These are phyloP conservation scores for Tetrahymena elliotti DNA, from an alignment of 73 alveolate genomes.

Conservation along the genomic window DNA sequence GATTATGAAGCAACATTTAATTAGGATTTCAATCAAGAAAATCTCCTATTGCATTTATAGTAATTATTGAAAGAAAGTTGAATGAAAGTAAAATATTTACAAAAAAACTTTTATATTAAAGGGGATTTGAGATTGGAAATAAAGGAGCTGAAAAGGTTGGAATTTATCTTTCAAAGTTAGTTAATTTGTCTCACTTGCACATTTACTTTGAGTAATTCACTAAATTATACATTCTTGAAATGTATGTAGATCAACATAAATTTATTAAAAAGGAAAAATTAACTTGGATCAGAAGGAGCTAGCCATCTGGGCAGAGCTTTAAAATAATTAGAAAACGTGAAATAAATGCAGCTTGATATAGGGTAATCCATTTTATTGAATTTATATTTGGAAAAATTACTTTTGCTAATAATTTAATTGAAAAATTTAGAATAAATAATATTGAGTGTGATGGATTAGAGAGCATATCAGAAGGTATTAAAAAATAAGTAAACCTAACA, in stretches of 20 bases:
- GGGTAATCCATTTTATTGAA: not conserved
- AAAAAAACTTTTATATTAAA: not conserved
- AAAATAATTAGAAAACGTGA: not conserved
- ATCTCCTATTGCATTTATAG: not conserved
- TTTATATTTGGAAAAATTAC: not conserved
- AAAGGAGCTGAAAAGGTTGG: not conserved
- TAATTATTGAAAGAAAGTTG: not conserved
- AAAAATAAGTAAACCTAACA: not conserved
- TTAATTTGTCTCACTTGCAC: not conserved
- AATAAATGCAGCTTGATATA: not conserved
- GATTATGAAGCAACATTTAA: not conserved
- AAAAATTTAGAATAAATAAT: not conserved
- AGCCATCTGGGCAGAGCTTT: not conserved
- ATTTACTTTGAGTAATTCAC: not conserved
- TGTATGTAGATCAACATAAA: not conserved
- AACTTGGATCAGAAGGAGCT: not conserved
- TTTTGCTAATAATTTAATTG: not conserved
- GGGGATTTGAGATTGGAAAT: not conserved
- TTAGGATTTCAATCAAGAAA: not conserved
- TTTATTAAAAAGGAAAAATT: not conserved
- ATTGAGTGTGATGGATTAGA: not conserved
- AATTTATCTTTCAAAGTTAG: not conserved
- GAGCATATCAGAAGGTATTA: not conserved
- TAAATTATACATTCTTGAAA: not conserved
- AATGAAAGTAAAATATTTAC: not conserved